These are phyloP conservation scores for Akanthomyces uredinophilus DNA, from an alignment of 2,329 filamentous ascomycete genomes.

Conservation along the genomic window DNA sequence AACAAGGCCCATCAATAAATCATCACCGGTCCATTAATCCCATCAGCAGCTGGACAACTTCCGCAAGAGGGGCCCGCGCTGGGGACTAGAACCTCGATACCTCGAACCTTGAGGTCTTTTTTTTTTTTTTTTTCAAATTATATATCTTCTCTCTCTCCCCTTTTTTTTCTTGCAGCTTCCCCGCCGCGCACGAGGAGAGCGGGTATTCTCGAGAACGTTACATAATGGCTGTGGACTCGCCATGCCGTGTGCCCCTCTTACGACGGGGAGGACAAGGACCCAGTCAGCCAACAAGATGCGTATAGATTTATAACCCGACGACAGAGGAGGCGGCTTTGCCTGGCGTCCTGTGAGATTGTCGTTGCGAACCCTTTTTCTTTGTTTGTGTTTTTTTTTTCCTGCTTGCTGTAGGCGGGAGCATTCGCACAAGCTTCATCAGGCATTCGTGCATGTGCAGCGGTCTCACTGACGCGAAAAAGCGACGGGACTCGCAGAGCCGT, in stretches of 20 bases:
- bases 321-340: background rate
- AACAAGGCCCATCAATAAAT: background rate
- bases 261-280: background rate
- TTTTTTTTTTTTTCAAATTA: background rate
- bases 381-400: no score
- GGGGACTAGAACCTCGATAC: no score
- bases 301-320: no score
- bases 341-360: no score
- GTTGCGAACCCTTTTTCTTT: no score
- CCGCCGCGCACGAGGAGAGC: background rate
- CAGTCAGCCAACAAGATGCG: background rate
- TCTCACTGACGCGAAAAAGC: no score
- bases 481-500: no score
- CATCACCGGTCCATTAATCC: background rate
- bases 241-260: no score
- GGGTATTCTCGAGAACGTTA: slow-evolving; percentile 1
- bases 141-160: background rate
- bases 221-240: background rate
- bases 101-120: background rate
- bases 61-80: background rate
- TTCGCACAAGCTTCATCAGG: no score
- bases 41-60: background rate
- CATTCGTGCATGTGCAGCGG: no score
- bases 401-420: no score
- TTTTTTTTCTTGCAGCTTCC: background rate